A percentile compares a stretch with the other conserved stretches of the same genome.
phyloP scores from a whole-genome alignment of 805 yeast genomes.

The Myxozyma mucilagina region DNA sequence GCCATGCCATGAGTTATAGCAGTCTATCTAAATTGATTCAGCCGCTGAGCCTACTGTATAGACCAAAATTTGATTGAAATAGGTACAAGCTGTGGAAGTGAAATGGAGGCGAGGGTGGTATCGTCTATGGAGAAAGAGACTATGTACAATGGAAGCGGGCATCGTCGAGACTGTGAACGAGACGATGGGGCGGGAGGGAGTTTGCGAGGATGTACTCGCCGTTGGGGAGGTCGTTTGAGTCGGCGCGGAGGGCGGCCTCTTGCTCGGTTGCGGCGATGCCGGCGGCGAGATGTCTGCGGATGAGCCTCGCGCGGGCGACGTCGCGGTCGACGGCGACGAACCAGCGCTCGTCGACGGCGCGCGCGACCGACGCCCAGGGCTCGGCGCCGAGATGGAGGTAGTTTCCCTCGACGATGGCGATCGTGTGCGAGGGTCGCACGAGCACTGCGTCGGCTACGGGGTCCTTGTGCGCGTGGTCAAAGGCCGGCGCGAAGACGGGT shows the following conservation, averaged over 20 bases:
- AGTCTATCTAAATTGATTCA: no score
- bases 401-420: constrained; percentile 74
- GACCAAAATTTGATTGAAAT: no score
- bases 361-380: constrained; percentile 57
- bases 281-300: constrained; percentile 47
- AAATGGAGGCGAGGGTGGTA: no score
- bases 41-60: no score
- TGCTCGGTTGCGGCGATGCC: constrained; percentile 42
- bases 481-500: constrained; percentile 54
- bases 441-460: constrained; percentile 59
- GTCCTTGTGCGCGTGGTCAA: constrained; percentile 68
- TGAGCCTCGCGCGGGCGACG: constrained; percentile 45
- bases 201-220: constrained; percentile 47
- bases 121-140: no score
- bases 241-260: constrained; percentile 43
- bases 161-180: constrained; percentile 21
- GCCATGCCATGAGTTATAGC: no score
- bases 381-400: constrained; percentile 61
- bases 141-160: not conserved
- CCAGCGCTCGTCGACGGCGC: constrained; percentile 45
- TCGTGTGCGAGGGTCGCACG: constrained; percentile 50
- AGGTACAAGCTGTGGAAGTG: no score
- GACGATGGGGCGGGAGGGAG: constrained; percentile 33
- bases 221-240: constrained; percentile 61
- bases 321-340: constrained; percentile 51